phyloP scores from a whole-genome alignment of 2,329 filamentous ascomycete genomes.

The Fusarium lateritium region DNA sequence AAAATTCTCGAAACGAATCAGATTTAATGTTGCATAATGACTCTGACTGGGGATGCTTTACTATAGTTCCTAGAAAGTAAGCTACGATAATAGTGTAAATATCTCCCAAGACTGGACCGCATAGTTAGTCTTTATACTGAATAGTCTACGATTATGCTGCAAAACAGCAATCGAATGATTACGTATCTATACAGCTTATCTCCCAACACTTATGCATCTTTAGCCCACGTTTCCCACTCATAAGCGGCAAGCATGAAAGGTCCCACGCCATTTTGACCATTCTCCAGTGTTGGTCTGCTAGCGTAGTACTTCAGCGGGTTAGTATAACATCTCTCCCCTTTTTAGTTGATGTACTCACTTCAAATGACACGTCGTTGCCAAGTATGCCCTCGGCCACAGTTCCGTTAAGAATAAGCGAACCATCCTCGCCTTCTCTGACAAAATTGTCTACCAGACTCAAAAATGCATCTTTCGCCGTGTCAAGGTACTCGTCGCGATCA shows the following conservation, averaged over 20 bases:
- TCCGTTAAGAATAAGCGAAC: constrained; percentile 62
- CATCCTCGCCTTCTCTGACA: constrained; percentile 60
- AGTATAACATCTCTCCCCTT: fast-evolving
- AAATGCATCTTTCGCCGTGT: constrained; percentile 25
- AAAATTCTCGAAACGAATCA: no score
- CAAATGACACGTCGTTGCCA: constrained; percentile 62
- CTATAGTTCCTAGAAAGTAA: no score
- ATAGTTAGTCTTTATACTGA: no score
- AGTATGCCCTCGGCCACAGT: constrained; percentile 67
- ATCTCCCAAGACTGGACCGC: no score
- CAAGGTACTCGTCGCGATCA: constrained; percentile 19
- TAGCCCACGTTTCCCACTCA: constrained; percentile 43
- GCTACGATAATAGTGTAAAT: no score
- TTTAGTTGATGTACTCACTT: constrained; percentile 53
- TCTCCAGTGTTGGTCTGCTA: constrained; percentile 10
- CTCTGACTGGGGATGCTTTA: no score
- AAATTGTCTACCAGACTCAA: constrained; percentile 58
- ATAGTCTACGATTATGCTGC: no score
- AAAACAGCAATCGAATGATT: no score
- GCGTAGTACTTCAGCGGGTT: constrained; percentile 31
- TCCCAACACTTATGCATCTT: neutral
- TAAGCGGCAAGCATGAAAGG: constrained; percentile 43
- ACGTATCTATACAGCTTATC: no score
- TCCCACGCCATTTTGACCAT: constrained; percentile 38
- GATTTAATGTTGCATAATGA: no score